Evolutionary conservation across 306 rosid genomes (phyloP), one percentile per base, ranked within the genome.

Genomic region (Sophora flavescens): DNA sequence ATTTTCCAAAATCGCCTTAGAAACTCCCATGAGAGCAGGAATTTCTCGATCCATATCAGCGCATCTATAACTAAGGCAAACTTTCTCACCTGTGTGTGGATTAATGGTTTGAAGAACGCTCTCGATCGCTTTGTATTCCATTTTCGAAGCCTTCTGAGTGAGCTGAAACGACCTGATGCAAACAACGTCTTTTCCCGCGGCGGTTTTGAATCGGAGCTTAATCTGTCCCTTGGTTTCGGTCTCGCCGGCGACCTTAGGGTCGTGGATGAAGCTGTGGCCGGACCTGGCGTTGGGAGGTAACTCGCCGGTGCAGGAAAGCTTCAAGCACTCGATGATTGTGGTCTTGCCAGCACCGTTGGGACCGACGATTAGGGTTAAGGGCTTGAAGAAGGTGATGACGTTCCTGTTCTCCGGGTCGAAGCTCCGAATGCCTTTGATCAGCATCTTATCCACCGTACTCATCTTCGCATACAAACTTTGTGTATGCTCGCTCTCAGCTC

Each of bases 331-430:
- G 2, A 95, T 92, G 42, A 95, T 95, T 14, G 98, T 95, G 17
- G 98, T 95, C 71, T 94, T 95, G 3, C 98, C 97, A 16, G 97
- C 97, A 72, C 98, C 98, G 74, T 94, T 94, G 70, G 93, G 96
- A 32, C 98, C 98, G 70, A 95, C 98, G 63, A 95, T 95, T 78
- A 95, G 92, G 83, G 98, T 95, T 83, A 90, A 81, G 51, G 98
- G 98, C 75, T 63, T 92, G 92, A 95, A 95, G 92, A 95, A 95
- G 87, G 98, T 88, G 85, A 95, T 85, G 45, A 95, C 98, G 84
- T 89, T 84, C 82, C 85, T 90, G 87, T 95, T 95, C 81, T 95
- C 98, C 26, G 98, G 98, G 86, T 95, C 97, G 78, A 95, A 95
- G 81, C 98, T 95, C 83, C 98, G 88, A 69, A 92, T 95, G 14